Conservation (phyloP, 2,329 filamentous ascomycete genomes). For the Neospermospora avenae region DNA sequence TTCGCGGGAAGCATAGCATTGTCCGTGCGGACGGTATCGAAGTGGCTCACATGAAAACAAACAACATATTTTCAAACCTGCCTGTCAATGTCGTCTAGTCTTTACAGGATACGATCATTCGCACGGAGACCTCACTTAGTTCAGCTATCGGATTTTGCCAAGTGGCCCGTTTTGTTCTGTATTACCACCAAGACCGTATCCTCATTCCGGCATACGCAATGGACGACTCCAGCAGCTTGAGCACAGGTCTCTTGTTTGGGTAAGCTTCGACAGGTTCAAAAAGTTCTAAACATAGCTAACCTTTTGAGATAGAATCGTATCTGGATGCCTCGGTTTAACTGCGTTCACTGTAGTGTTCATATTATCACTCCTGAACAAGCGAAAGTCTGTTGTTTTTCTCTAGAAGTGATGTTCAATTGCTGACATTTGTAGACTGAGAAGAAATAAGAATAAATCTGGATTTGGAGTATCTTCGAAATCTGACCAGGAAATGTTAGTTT, state of each 20-base stretch:
- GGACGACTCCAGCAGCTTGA: constrained; percentile 18
- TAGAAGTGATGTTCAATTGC: not conserved
- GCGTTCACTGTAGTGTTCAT: constrained; percentile 25
- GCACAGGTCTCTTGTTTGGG: constrained; percentile 18
- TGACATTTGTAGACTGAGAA: constrained; percentile 19
- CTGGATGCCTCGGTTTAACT: constrained; percentile 21
- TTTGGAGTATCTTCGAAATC: constrained; percentile 18
- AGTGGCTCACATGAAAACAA: not conserved
- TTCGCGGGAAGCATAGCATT: constrained; percentile 14
- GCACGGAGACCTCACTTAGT: not conserved
- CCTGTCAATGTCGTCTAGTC: constrained; percentile 9
- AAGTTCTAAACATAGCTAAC: not conserved
- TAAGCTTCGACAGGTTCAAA: constrained; percentile 3
- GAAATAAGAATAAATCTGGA: constrained; percentile 20
- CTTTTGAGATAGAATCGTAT: constrained; percentile 18
- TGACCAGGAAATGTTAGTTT: constrained; percentile 22
- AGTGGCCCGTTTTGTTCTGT: constrained; percentile 6
- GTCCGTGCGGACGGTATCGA: constrained; percentile 17
- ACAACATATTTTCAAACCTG: not conserved
- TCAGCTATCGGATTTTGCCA: not conserved
- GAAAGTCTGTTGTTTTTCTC: constrained; percentile 18
- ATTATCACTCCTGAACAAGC: constrained; percentile 25
- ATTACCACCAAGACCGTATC: not conserved
- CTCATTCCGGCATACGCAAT: constrained; percentile 19
- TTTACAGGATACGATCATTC: not conserved